A percentile compares a stretch with the other conserved stretches of the same genome.
Evolutionary conservation across 768 basidiomycete genomes (phyloP).

Genomic region (Boletus edulis): DNA sequence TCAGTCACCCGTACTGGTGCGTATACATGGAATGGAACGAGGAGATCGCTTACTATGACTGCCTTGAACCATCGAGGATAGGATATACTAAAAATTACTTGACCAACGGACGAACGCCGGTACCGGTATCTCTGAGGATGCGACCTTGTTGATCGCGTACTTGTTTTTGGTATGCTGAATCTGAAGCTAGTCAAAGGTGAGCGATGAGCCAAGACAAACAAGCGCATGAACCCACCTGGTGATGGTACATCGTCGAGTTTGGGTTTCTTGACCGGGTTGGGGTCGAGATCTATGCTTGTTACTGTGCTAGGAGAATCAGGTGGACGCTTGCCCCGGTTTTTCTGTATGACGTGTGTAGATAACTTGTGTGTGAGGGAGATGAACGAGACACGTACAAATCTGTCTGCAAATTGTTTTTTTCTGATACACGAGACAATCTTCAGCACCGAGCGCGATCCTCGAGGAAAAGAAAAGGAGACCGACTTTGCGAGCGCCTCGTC

Average conservation of each 20-base stretch:
- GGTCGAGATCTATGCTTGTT: conserved; percentile 32
- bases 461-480: conserved; percentile 10
- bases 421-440: conserved; percentile 29
- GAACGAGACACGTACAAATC: conserved; percentile 42
- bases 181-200: neutral
- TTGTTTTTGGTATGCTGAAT: conserved; percentile 38
- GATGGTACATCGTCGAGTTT: conserved; percentile 28
- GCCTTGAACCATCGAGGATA: neutral
- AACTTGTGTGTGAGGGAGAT: neutral
- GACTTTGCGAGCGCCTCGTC: conserved; percentile 53
- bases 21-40: neutral
- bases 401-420: conserved; percentile 57
- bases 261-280: conserved; percentile 37
- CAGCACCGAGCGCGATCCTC: neutral
- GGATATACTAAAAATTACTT: conserved; percentile 29
- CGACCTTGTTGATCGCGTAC: conserved; percentile 34
- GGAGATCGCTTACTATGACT: conserved; percentile 14
- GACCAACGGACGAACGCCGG: conserved; percentile 38
- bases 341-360: conserved; percentile 33
- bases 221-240: conserved; percentile 29
- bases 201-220: neutral
- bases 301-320: conserved; percentile 38
- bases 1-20: conserved; percentile 10
- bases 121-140: conserved; percentile 44
- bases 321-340: conserved; percentile 57